These are phyloP conservation scores for Chlamydomonas sp. DNA, from an alignment of 139 green algal genomes.

Conservation along the genomic window DNA sequence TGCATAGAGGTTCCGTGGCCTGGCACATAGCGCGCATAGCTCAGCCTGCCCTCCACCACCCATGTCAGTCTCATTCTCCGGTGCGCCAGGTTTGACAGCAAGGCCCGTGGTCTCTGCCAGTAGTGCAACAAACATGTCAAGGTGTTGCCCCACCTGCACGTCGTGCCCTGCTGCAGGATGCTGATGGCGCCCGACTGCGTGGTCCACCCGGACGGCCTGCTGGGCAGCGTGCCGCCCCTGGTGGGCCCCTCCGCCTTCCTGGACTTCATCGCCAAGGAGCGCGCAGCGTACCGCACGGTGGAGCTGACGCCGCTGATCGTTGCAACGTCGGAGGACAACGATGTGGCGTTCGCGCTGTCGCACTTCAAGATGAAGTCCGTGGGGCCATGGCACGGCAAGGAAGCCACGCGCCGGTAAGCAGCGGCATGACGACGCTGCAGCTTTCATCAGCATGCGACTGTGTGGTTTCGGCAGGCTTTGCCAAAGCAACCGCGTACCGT, in stretches of 20 bases:
- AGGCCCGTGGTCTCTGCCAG: background rate
- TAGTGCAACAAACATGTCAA: too few relatives aligned
- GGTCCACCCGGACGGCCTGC: conserved; percentile 2
- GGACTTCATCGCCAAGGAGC: conserved; percentile 13
- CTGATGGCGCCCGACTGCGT: conserved; percentile 10
- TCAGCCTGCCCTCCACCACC: too few relatives aligned
- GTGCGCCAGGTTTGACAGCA: too few relatives aligned
- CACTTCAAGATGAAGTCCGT: conserved; percentile 21
- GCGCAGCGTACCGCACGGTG: conserved; percentile 17
- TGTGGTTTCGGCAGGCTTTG: too few relatives aligned
- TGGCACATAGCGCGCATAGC: too few relatives aligned
- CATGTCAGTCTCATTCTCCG: too few relatives aligned
- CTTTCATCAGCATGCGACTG: too few relatives aligned
- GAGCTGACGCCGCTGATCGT: background rate
- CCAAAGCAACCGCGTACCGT: too few relatives aligned
- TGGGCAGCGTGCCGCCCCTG: background rate
- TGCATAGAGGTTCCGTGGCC: too few relatives aligned
- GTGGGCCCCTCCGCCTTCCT: background rate
- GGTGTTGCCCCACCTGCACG: background rate
- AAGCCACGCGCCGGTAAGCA: background rate
- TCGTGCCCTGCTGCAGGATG: background rate
- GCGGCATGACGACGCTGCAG: too few relatives aligned
- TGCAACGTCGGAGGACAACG: background rate
- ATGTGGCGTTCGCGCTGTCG: conserved; percentile 5
- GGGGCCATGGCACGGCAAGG: conserved; percentile 17